phyloP scores from a whole-genome alignment of 805 yeast species.

The Candida vaughaniae region DNA sequence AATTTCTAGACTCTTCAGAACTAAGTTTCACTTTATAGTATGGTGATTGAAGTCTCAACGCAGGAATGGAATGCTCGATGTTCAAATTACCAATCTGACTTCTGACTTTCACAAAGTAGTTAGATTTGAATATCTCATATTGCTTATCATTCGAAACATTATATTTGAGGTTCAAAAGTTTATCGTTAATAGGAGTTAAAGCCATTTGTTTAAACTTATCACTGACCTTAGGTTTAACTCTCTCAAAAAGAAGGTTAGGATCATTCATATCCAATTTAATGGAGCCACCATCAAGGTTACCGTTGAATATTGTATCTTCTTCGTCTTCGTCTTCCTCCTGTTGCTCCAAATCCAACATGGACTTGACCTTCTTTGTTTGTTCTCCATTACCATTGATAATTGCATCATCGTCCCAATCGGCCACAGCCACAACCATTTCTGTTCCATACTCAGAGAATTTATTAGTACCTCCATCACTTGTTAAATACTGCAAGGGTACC shows the following conservation, averaged over 20 bases:
- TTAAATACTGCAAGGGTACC: slow-evolving; percentile 30
- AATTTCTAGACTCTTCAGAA: slow-evolving; percentile 66
- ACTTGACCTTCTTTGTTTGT: neutral
- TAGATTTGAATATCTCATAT: slow-evolving; percentile 78
- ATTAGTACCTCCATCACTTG: slow-evolving; percentile 31
- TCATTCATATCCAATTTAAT: slow-evolving; percentile 82
- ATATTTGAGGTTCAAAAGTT: slow-evolving; percentile 57
- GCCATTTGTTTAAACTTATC: slow-evolving; percentile 26
- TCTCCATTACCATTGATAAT: slow-evolving; percentile 49
- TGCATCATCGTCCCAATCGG: slow-evolving; percentile 74
- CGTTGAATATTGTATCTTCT: slow-evolving; percentile 77
- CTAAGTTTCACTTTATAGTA: slow-evolving; percentile 78
- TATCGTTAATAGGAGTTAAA: slow-evolving; percentile 53
- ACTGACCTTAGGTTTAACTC: slow-evolving; percentile 8
- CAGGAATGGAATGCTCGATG: slow-evolving; percentile 91
- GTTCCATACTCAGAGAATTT: slow-evolving; percentile 45
- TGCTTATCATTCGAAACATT: slow-evolving; percentile 86
- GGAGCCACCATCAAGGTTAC: slow-evolving; percentile 43
- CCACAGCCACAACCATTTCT: slow-evolving; percentile 63
- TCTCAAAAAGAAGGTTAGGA: slow-evolving; percentile 67
- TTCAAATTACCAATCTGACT: slow-evolving; percentile 87
- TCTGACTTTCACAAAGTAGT: slow-evolving; percentile 88
- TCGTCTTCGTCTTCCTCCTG: slow-evolving; percentile 40
- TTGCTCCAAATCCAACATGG: slow-evolving; percentile 11
- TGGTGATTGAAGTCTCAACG: slow-evolving; percentile 83